Evolutionary conservation across 225 moss, liverwort and hornwort species (phyloP).

Genomic region (Rhytidiadelphus loreus): DNA sequence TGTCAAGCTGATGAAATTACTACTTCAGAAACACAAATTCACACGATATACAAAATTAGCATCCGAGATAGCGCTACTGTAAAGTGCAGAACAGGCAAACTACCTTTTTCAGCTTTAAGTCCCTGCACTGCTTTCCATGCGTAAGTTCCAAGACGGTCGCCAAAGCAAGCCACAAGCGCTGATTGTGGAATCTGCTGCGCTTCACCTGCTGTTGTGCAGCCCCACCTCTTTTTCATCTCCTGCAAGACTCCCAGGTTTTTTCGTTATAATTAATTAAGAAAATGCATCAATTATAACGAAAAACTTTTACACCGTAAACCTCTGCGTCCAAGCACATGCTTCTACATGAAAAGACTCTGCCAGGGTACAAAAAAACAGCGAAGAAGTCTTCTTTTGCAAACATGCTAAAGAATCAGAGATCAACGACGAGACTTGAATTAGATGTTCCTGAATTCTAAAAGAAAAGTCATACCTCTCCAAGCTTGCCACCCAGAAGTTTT

Average conservation of each 20-base stretch:
- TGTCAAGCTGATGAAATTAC: not conserved
- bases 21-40: not conserved
- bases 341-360: not conserved
- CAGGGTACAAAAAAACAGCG: not conserved
- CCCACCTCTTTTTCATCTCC: conserved; percentile 86
- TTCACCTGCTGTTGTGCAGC: conserved; percentile 85
- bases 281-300: not conserved
- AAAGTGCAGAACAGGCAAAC: not conserved
- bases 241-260: conserved; percentile 16
- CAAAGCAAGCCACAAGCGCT: conserved; percentile 64
- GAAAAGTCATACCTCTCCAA: conserved; percentile 65
- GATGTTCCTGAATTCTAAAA: not conserved
- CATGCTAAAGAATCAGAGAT: not conserved
- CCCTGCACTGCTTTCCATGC: conserved; percentile 94
- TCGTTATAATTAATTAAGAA: not conserved
- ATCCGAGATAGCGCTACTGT: not conserved
- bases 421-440: not conserved
- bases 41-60: not conserved
- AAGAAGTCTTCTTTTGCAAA: not conserved
- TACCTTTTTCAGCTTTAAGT: conserved; percentile 89
- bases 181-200: conserved; percentile 62
- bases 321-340: not conserved
- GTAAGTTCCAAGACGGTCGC: conserved; percentile 86
- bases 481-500: conserved; percentile 92
- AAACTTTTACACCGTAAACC: not conserved